A percentile compares a stretch with the other conserved stretches of the same genome.
Conservation (phyloP, 805 yeast genomes). For the Cyberlindnera xylosilytica region DNA sequence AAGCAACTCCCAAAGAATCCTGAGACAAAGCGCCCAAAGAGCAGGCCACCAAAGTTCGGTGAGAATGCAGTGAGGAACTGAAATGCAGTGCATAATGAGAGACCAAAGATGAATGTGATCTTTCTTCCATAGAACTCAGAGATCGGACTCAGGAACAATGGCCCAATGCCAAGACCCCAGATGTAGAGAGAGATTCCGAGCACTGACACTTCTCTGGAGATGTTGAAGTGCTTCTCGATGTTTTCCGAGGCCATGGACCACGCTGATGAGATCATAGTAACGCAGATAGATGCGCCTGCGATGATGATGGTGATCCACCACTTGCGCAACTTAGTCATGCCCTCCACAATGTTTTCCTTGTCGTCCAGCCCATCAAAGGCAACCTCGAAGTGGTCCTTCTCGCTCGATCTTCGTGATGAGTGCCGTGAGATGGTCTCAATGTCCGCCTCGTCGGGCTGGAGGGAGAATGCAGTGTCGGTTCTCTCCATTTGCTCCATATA, state of each 20-base stretch:
- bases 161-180: slow-evolving; percentile 69
- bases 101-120: slow-evolving; percentile 54
- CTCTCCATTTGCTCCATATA: neutral
- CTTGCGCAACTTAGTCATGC: slow-evolving; percentile 45
- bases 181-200: slow-evolving; percentile 62
- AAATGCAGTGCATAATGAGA: slow-evolving; percentile 59
- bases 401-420: slow-evolving; percentile 6
- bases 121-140: slow-evolving; percentile 66
- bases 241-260: slow-evolving; percentile 61
- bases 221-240: slow-evolving; percentile 42
- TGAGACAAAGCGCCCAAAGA: slow-evolving; percentile 62
- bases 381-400: slow-evolving; percentile 29
- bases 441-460: slow-evolving; percentile 22
- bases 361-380: slow-evolving; percentile 24
- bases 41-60: slow-evolving; percentile 57
- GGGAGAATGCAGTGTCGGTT: slow-evolving; percentile 7
- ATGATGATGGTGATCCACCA: slow-evolving; percentile 54
- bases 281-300: slow-evolving; percentile 54
- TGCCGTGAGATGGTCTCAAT: slow-evolving; percentile 16
- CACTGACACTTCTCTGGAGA: slow-evolving; percentile 53
- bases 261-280: slow-evolving; percentile 67
- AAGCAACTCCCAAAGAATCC: slow-evolving; percentile 78
- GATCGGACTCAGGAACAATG: slow-evolving; percentile 62
- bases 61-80: slow-evolving; percentile 53
- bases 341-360: slow-evolving; percentile 31